phyloP scores from a whole-genome alignment of 2,329 filamentous ascomycete genomes.

The Davidsoniella eucalypti region DNA sequence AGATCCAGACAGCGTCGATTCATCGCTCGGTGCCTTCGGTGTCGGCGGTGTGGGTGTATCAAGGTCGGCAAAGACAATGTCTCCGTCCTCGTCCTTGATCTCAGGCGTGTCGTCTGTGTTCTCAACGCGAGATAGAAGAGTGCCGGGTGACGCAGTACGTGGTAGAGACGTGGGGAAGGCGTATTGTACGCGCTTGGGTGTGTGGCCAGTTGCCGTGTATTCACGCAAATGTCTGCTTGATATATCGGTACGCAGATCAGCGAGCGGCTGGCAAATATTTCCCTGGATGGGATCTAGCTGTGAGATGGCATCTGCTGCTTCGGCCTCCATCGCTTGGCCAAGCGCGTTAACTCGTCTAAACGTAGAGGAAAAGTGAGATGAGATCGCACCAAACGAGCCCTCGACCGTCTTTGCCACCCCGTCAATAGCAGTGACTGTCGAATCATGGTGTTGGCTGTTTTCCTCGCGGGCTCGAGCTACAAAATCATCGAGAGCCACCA shows the following conservation, averaged over 20 bases:
- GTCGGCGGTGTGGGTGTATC: constrained; percentile 12
- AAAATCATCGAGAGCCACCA: constrained; percentile 80
- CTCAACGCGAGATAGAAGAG: constrained; percentile 27
- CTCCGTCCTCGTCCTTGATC: constrained; percentile 20
- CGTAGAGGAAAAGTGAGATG: constrained; percentile 51
- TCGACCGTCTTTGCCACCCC: constrained; percentile 51
- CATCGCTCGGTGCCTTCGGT: not conserved
- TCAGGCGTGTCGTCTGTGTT: constrained; percentile 10
- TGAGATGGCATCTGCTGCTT: constrained; percentile 40
- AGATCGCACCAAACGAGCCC: constrained; percentile 53
- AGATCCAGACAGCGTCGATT: constrained; percentile 10
- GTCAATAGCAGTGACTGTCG: constrained; percentile 50
- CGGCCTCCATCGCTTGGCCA: constrained; percentile 48
- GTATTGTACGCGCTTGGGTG: constrained; percentile 68
- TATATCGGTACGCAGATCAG: constrained; percentile 54
- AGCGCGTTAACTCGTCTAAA: constrained; percentile 52
- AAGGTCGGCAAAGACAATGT: constrained; percentile 27
- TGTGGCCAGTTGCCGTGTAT: constrained; percentile 72
- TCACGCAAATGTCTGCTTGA: constrained; percentile 50
- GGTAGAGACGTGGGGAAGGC: constrained; percentile 66
- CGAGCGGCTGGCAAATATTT: constrained; percentile 51
- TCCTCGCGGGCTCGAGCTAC: constrained; percentile 66
- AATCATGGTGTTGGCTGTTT: constrained; percentile 61
- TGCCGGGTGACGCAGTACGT: constrained; percentile 41
- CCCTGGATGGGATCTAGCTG: constrained; percentile 43